Evolutionary conservation across 2,329 filamentous ascomycete genomes (phyloP), one percentile per base, ranked within the genome.

Genomic region (Pseudogymnoascus verrucosus): DNA sequence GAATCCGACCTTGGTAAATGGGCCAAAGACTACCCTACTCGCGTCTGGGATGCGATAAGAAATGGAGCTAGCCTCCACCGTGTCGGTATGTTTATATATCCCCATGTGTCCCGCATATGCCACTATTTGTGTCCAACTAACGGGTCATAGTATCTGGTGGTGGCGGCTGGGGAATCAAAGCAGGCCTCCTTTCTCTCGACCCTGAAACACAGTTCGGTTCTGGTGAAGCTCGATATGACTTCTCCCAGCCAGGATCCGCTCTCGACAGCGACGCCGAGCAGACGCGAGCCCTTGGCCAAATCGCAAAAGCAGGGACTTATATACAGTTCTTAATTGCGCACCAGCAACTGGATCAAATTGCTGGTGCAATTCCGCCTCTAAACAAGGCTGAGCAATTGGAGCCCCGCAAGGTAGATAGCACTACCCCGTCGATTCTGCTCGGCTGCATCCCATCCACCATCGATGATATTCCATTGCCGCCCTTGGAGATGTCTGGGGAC

Each of bases 131-230:
- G 19, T 21, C 37, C 61, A 37, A 7, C 67, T 67, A 59, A 70
- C 39, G n/a, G 4, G 69, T 64, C 67, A 62, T 78, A 81, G 84
- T 93, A 67, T 92, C 89, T 70, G 91, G 91, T 4, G 91, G 91
- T 54, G 91, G 91, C 44, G 91, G 91, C 19, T 96, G 91, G 91
- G 91, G 91, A 14, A 79, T 83, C 63, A 95, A 93, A 73, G 86
- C 89, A 69, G 91, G 91, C 0, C 77, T 96, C 0, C 77, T 96
- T 2, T 91, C 90, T 5, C 79, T 96, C 3, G 90, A 95, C 70
- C 89, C 91, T 3, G 82, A 90, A 67, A 81, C 78, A 14, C 78
- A 74, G 19, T 83, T 84, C 68, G 76, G 76, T n/a, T 69, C 77
- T 16, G 79, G 81, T 40, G 77, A 84, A 36, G 79, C 83, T 19